phyloP scores from a whole-genome alignment of 345 rosid genomes.

The Populus davidiana region DNA sequence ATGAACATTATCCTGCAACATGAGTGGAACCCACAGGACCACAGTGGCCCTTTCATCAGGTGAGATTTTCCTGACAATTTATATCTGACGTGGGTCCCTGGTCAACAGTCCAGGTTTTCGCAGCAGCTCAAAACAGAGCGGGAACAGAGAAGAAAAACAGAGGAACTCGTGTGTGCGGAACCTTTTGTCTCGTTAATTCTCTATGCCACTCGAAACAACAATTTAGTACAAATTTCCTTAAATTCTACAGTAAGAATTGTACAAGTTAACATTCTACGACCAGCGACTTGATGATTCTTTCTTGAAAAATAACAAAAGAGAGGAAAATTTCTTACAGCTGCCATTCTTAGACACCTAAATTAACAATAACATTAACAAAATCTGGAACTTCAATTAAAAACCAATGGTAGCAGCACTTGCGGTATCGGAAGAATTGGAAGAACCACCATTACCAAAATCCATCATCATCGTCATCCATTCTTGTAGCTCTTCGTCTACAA shows the following conservation, averaged over 20 bases:
- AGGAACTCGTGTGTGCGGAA: background rate
- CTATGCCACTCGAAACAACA: background rate
- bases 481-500: constrained; percentile 40
- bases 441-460: constrained; percentile 48
- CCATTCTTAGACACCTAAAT: background rate
- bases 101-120: background rate
- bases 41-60: constrained; percentile 3
- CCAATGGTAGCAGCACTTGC: constrained; percentile 24
- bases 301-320: background rate
- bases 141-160: background rate
- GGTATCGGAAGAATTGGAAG: constrained; percentile 56
- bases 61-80: background rate
- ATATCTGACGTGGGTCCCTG: background rate
- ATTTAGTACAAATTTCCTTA: background rate
- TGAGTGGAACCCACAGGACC: background rate
- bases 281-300: background rate
- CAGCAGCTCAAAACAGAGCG: background rate
- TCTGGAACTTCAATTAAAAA: background rate
- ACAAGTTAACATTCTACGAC: background rate
- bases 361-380: background rate
- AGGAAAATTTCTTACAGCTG: background rate
- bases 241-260: background rate
- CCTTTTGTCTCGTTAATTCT: background rate
- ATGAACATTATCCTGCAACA: too few species aligned
- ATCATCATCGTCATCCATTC: constrained; percentile 59